Evolutionary conservation across 257 asterid genomes (phyloP), one percentile per base, ranked within the genome.

Genomic region (Linderniella brevidens): DNA sequence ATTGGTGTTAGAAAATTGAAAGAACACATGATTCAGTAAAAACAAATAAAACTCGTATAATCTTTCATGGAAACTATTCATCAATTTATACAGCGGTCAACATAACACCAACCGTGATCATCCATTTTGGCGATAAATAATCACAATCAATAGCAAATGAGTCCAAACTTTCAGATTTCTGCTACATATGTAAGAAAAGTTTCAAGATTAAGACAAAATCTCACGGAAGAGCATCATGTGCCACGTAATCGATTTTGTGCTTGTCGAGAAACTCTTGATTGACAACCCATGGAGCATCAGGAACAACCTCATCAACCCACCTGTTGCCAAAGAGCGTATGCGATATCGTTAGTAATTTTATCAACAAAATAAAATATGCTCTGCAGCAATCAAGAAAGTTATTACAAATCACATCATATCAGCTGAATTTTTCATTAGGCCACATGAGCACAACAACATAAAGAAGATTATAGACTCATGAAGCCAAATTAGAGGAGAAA

Each of bases 271-370:
- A 88, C 66, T 84, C 98, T 47, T 77, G 94, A 55, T 77, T 68
- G 60, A 81, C 64, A 57, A 88, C 96, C 98, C 98, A 88, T 7
- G 94, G 96, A 6, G 98, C 93, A 74, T 78, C 94, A 46, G 93
- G 94, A 55, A 88, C 81, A 64, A 88, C 98, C 72, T 88, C 98
- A 53, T 88, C 98, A 61, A 88, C 98, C 98, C 98, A 88, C 78
- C 98, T 88, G 72, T 13, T 35, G 35, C 47, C 35, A 10, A 44
- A 44, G 43, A 39, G 15, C n/a, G n/a, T 2, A 39, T 10, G 15
- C 13, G 3, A 39, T 10, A 39, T 39, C 13, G 1, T 39, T 13
- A 3, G 43, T 39, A 10, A 39, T 39, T 2, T 39, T 13, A 39
- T 39, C 15, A 11, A 39, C 43, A 39, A 57, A 19, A n/a, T n/a